Base-by-base conservation (phyloP, 352 stramenopile species). In the Phytophthora sansomeana region DNA sequence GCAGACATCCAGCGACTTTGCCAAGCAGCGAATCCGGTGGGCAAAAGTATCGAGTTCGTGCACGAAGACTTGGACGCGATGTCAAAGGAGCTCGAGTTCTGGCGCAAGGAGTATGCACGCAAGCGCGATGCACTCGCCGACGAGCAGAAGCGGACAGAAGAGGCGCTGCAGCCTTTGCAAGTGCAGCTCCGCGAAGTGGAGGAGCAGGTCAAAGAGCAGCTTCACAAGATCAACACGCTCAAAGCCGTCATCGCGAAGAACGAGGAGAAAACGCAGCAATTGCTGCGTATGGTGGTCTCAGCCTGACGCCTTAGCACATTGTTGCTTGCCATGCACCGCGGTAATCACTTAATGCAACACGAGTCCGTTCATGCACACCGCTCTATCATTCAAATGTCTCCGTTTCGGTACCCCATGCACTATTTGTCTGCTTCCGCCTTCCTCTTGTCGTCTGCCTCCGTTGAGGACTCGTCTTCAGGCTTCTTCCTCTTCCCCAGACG, bases 41-140 rank as follows among this genome's bases (percentile, higher is more conserved):
- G 87, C 14, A 93, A 95, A 50, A 97, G 87, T 56, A 93, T 98
- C 63, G 91, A 98, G 75, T 98, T 96, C 76, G 91, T 98, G 17
- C 83, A 97, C 63, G 90, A 98, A 61, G 96, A 98, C 74, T 71
- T 98, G 63, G 90, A 93, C 36, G 79, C 85, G n/a, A 98, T 99
- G 93, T 83, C 80, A 6, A 95, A 93, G 59, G 95, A 98, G 70
- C 87, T 98, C 32, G 87, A 95, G 44, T 83, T 92, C 54, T 99
- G 95, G 95, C 84, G 87, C 43, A 86, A 83, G 30, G 86, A 97
- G 70, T 93, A 95, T 58, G 67, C 80, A 29, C 78, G 79, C 28
- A 93, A 97, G 52, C 76, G 80, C 28, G 86, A 92, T 33, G 77
- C 87, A 38, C 83, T 97, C 29, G 81, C 89, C 30, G 83, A 97